Base-by-base conservation (phyloP, 164 flowering plant genomes). In the Litsea cubeba region DNA sequence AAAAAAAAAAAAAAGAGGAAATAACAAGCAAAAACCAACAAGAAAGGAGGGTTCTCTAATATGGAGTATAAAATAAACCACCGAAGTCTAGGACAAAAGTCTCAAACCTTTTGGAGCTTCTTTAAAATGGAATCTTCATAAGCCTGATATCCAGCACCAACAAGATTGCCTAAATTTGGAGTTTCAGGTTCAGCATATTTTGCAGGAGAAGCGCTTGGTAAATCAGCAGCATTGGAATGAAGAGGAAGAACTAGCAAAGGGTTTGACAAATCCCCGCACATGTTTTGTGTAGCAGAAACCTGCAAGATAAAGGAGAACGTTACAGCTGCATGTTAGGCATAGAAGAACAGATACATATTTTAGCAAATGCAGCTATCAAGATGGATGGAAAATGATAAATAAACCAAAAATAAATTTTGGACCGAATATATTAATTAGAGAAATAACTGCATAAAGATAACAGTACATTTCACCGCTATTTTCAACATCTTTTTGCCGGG, bases 211-310 rank as follows among this genome's bases (percentile, higher is more conserved):
- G 79, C 75, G 69, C 69, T 75, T 12, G 83, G 78, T 76, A 71
- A 63, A 22, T 79, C 83, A 22, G 82, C 25, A 11, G 83, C 75
- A 8, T 76, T 32, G 46, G 77, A 72, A 73, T 82, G 82, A 70
- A 90, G 83, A 72, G 95, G 97, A 68, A 86, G 65, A 72, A 95
- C 94, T 25, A 88, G 81, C 68, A 95, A 76, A 57, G 97, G 94
- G 81, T 91, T 89, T 50, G 87, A 84, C 46, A 87, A 81, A 81
- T 84, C 84, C 10, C 97, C 97, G 69, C 79, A 79, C 28, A 87
- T 74, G 74, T 57, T 80, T 67, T 84, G 82, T 51, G 85, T 79
- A 20, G 94, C 91, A 74, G 94, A 89, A 82, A 74, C 86, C 98
- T 93, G 68, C 60, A 81, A 81, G 68, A 54, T 54, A 54, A 54